Percentiles rank a stretch among this genome's conserved stretches.
Conservation (phyloP, 768 basidiomycete species). For the Suillus brevipes region DNA sequence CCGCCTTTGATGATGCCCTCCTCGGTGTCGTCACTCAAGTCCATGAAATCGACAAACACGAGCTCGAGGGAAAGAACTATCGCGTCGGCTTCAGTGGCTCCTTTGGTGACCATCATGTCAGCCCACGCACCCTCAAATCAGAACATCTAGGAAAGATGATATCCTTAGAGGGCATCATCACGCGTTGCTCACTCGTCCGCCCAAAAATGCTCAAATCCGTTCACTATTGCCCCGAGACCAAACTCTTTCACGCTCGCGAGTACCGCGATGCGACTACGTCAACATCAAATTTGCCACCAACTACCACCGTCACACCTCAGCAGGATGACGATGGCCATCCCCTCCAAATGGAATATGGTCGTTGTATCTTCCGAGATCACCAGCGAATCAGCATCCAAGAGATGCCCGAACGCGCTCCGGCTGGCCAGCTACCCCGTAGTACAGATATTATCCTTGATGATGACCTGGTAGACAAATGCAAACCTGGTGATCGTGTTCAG, state of each 20-base stretch:
- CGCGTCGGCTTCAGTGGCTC: slow-evolving; percentile 92
- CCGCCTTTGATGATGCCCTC: slow-evolving; percentile 88
- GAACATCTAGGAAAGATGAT: slow-evolving; percentile 95
- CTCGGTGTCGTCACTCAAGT: slow-evolving; percentile 68
- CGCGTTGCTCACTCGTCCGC: slow-evolving; percentile 94
- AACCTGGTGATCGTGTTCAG: slow-evolving; percentile 97
- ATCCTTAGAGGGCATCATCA: slow-evolving; percentile 96
- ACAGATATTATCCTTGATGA: slow-evolving; percentile 96
- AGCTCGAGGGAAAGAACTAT: slow-evolving; percentile 76
- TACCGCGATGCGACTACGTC: slow-evolving; percentile 94
- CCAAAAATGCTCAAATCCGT: slow-evolving; percentile 98
- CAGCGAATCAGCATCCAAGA: slow-evolving; percentile 98
- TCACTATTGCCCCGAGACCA: slow-evolving; percentile 91
- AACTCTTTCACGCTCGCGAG: slow-evolving; percentile 78
- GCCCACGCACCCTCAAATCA: slow-evolving; percentile 86
- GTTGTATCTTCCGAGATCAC: slow-evolving; percentile 91
- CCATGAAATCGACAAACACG: slow-evolving; percentile 79
- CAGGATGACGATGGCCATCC: slow-evolving; percentile 87
- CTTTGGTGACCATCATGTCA: slow-evolving; percentile 98
- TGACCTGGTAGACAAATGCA: slow-evolving; percentile 95
- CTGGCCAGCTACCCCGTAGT: slow-evolving; percentile 93
- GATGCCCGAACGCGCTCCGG: slow-evolving; percentile 98
- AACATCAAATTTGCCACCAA: slow-evolving; percentile 83
- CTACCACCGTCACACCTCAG: slow-evolving; percentile 84
- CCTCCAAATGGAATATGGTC: slow-evolving; percentile 89